Base-by-base conservation (phyloP, 345 rosid species). In the Arabidopsis arenosa region DNA sequence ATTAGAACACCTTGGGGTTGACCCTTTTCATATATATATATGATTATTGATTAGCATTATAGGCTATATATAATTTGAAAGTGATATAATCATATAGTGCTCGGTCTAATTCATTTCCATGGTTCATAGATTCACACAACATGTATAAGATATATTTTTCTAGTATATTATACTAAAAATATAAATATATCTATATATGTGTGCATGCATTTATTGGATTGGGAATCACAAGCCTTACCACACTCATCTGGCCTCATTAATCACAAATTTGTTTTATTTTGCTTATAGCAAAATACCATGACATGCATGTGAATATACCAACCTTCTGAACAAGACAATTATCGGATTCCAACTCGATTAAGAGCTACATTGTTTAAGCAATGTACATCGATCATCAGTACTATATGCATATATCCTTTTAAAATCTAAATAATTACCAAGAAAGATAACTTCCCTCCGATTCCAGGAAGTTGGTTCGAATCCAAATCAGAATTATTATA, bases 201-300 rank as follows among this genome's bases (percentile, higher is more conserved):
- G 7, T 61, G 59, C 59, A 47, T 77, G 66, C 67, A 77, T 71
- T 71, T 71, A 70, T 57, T 68, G 21, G 15, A 58, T 40, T 71
- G 67, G 79, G 39, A 37, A 70, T 64, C 5, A 57, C 61, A 56
- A 63, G 53, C 60, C 37, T 56, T 67, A 64, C 76, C 72, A 64
- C 76, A 64, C 39, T 56, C 66, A 63, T 66, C 58, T 70, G 53
- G 60, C 17, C 47, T 47, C 55, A 30, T 37, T 56, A 64, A 49
- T 33, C 51, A 57, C 57, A 43, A 14, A 11, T 28, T 36, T 3
- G 33, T 41, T 64, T 10, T 64, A 7, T 59, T 71, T 63, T 39
- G 32, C 39, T 63, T n/a, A n/a, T n/a, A 69, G 45, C 3, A 36
- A 35, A 35, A 61, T 44, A 26, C 17, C 47, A 56, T 41, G 23